Evolutionary conservation across 1,139 yeast species (phyloP), one percentile per base, ranked within the genome.

Genomic region (Pichia sp.): DNA sequence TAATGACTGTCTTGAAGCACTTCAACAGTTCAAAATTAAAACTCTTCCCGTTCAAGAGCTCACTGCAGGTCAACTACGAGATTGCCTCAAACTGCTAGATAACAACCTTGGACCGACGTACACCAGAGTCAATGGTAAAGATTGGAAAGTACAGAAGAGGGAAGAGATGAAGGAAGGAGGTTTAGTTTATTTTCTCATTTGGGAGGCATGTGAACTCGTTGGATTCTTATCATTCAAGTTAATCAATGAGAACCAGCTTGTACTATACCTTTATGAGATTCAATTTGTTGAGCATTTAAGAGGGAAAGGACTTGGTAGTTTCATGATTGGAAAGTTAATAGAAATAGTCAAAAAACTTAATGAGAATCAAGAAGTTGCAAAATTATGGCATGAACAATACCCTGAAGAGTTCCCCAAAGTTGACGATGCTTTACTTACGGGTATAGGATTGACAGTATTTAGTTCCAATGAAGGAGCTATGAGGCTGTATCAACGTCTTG

Each of bases 381-480:
- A 47, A 53, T 31, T 41, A 39, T 23, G 52, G 51, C 31, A 17
- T 12, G 22, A 35, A 26, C 14, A 19, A 1, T 42, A 33, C 30
- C 24, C 23, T 7, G 46, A 36, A 3, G 47, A 38, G 2, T 40
- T 39, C 14, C 19, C 12, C 3, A 43, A 42, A 10, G 7, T 23
- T 4, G 30, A 38, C 19, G 38, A 40, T 30, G 36, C 38, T 8
- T 18, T 20, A 4, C 15, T 39, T 10, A 33, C 34, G 18, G 71
- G 67, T 1, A 63, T 71, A 3, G 63, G 67, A 18, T 56, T 76
- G 33, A 75, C 81, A 0, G 81, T 75, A 0, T 77, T 76, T 51
- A 49, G 69, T n/a, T 68, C 62, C 6, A 77, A 77, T 44, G 25
- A 33, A 4, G 50, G 44, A 4, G 79, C 79, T 0, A 47, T 61